Evolutionary conservation across 768 basidiomycete species (phyloP).

Genomic region (Candolleomyces aberdarensis): DNA sequence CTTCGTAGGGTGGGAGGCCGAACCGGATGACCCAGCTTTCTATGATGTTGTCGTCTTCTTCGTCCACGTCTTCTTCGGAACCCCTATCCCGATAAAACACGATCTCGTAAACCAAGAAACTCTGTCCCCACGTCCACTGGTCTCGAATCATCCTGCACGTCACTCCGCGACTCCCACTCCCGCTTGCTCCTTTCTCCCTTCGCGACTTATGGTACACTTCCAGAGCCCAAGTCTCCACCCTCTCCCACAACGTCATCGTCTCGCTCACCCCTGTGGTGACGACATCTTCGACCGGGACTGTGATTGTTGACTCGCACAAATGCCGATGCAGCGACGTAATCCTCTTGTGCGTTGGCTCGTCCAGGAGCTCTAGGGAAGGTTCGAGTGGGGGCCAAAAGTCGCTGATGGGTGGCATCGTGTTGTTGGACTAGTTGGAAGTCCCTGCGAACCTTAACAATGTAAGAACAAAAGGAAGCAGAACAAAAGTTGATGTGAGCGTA

Average conservation of each 20-base stretch:
- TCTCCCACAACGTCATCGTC: too few species aligned
- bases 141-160: not conserved
- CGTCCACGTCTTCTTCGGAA: not conserved
- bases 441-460: too few species aligned
- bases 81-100: not conserved
- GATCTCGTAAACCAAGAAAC: not conserved
- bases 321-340: not conserved
- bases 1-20: constrained; percentile 34
- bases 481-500: too few species aligned
- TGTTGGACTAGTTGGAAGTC: too few species aligned
- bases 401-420: not conserved
- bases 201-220: not conserved
- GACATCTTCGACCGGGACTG: not conserved
- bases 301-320: not conserved
- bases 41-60: constrained; percentile 12
- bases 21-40: constrained; percentile 39
- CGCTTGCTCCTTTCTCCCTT: too few species aligned
- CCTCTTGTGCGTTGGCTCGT: not conserved
- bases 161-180: too few species aligned
- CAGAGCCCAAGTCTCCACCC: not conserved
- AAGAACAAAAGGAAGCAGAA: too few species aligned
- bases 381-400: not conserved
- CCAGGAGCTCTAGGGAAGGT: not conserved
- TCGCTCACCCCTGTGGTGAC: not conserved
- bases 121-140: not conserved